Conservation (phyloP, 1,284 basidiomycete species). For the Apiotrichum siamense region DNA sequence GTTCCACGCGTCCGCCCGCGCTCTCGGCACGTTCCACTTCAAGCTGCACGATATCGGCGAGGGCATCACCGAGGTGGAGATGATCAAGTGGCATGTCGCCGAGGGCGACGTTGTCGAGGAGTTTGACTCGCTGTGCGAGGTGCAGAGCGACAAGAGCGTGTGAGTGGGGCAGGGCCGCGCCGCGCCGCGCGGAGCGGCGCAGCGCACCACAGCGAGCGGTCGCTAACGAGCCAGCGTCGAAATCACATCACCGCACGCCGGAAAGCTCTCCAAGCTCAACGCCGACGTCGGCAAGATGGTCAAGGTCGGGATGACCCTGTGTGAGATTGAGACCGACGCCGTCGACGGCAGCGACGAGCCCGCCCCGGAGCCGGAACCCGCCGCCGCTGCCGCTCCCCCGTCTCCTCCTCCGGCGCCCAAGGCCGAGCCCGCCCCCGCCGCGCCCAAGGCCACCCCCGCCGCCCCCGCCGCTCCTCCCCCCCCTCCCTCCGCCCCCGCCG, state of each 20-base stretch:
- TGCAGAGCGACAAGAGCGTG: constrained; percentile 77
- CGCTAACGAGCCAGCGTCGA: constrained; percentile 60
- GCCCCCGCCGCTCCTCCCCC: background rate
- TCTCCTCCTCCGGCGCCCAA: background rate
- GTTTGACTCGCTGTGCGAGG: constrained; percentile 86
- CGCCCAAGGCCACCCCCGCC: background rate
- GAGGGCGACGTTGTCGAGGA: constrained; percentile 60
- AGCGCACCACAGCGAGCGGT: background rate
- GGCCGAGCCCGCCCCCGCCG: no score
- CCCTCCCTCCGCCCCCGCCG: background rate
- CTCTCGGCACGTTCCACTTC: constrained; percentile 51
- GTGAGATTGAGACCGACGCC: constrained; percentile 59
- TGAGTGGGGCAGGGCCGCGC: no score
- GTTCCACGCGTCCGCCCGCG: constrained; percentile 11
- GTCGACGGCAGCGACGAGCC: constrained; percentile 14
- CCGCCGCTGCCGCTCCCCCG: background rate
- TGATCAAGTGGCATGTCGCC: constrained; percentile 75
- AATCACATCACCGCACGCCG: constrained; percentile 83
- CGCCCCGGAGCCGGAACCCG: constrained; percentile 2
- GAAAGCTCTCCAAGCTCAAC: constrained; percentile 64
- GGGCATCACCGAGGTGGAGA: constrained; percentile 76
- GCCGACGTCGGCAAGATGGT: constrained; percentile 78
- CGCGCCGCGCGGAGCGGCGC: background rate
- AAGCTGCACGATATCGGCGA: constrained; percentile 94
- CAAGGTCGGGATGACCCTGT: constrained; percentile 77